These are phyloP conservation scores for Pyrus hybrid DNA, from an alignment of 331 rosid genomes.

Conservation along the genomic window DNA sequence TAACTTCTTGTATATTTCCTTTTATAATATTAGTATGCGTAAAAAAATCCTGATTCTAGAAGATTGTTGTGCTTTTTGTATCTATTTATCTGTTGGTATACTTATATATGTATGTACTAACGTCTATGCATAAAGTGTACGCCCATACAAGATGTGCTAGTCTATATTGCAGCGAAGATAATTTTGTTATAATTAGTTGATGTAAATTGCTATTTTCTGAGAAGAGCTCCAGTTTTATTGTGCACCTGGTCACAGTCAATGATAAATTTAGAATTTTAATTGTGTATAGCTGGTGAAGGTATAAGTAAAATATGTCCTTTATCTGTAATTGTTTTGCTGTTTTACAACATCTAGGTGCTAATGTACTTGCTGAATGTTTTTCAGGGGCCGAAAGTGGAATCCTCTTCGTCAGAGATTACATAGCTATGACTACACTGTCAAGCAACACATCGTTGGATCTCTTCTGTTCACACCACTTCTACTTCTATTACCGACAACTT, in stretches of 20 bases:
- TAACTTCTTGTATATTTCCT: not conserved
- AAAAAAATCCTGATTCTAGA: not conserved
- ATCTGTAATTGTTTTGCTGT: not conserved
- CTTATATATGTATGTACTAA: not conserved
- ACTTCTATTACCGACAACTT: slow-evolving; percentile 82
- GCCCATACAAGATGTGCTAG: not conserved
- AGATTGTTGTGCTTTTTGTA: not conserved
- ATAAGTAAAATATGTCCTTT: not conserved
- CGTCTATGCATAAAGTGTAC: not conserved
- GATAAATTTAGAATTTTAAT: not conserved
- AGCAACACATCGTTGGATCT: slow-evolving; percentile 88
- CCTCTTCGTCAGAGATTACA: slow-evolving; percentile 91
- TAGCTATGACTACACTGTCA: slow-evolving; percentile 84
- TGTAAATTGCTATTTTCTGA: not conserved
- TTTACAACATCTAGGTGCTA: slow-evolving; percentile 3
- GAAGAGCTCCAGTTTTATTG: not conserved
- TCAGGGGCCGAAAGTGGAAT: slow-evolving; percentile 95
- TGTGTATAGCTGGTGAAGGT: not conserved
- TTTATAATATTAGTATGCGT: not conserved
- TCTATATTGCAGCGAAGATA: not conserved
- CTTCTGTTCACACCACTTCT: slow-evolving; percentile 71
- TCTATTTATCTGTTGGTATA: not conserved
- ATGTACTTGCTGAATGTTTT: slow-evolving; percentile 18
- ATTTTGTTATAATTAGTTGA: not conserved
- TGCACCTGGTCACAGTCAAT: not conserved